Evolutionary conservation across 2,329 filamentous ascomycete species (phyloP), one percentile per base, ranked within the genome.

Genomic region (Aureobasidium sp.): DNA sequence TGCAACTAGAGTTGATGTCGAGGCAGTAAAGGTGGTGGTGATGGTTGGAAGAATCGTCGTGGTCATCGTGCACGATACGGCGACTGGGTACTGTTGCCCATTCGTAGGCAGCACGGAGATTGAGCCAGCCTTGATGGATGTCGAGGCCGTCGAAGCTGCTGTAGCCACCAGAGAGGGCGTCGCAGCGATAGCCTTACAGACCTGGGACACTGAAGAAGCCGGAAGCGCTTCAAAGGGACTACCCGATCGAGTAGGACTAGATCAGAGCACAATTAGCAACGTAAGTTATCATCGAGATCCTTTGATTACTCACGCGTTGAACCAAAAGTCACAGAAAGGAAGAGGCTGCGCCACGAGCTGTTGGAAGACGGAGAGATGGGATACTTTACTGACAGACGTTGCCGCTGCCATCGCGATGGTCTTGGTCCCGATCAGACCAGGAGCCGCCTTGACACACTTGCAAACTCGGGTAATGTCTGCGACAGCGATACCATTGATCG

Each of bases 291-390:
- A 8, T 27, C 15, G 16, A 9, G n/a, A 25, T 4, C 2, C 15
- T 25, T 23, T 13, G n/a, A 25, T 11, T 47, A 55, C 61, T 47
- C 13, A 43, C 54, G 56, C 27, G 11, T 47, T 43, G 45, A 36
- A 60, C 55, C 55, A 66, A 40, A 66, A 66, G 2, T 45, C 53
- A 38, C 64, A 66, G 38, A 66, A 66, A 11, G 45, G 45, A n/a
- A 66, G n/a, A 23, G 64, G 64, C 31, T 66, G 47, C 29, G 64
- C 64, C 8, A 66, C 64, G 4, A 51, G 27, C 43, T 61, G 54
- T 23, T 25, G 45, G 20, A 66, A 54, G 15, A 31, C 29, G 42
- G 33, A 25, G 25, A 61, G 36, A 27, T 58, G 43, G 13, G 51
- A 18, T 9, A 64, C 61, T 20, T 53, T 54, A 20, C 50, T 64